phyloP scores from a whole-genome alignment of 1,139 yeast genomes.

The Candida frijolesensis region DNA sequence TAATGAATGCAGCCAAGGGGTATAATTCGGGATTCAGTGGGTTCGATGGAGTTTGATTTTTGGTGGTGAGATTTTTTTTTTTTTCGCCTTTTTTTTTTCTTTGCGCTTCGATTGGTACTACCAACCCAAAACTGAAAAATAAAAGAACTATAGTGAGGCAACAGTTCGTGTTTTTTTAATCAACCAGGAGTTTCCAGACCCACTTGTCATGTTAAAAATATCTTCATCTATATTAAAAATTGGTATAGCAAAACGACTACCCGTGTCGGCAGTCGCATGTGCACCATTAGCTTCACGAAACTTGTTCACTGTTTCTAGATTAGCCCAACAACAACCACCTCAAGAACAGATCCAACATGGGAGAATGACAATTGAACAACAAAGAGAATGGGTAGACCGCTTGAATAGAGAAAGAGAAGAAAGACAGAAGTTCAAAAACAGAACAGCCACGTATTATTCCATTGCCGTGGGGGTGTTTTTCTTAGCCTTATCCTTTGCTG shows the following conservation, averaged over 20 bases:
- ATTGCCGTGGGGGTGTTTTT: conserved; percentile 71
- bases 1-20: not conserved
- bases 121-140: too few species aligned
- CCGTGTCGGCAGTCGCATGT: not conserved
- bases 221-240: not conserved
- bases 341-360: conserved; percentile 1
- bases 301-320: not conserved
- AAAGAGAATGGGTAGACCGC: conserved; percentile 19
- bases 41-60: too few species aligned
- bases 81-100: too few species aligned
- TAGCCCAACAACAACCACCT: conserved; percentile 7
- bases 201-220: not conserved
- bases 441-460: conserved; percentile 70
- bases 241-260: conserved; percentile 2
- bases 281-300: conserved; percentile 2
- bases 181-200: too few species aligned
- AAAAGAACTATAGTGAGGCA: too few species aligned
- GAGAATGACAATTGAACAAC: conserved; percentile 12
- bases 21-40: not conserved
- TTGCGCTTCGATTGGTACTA: too few species aligned
- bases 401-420: conserved; percentile 29
- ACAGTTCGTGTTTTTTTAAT: too few species aligned
- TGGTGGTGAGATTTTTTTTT: too few species aligned
- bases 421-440: conserved; percentile 33
- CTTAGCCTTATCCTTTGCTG: conserved; percentile 81